Evolutionary conservation across 2,329 filamentous ascomycete genomes (phyloP).

Genomic region (Pseudomassariella vexata): DNA sequence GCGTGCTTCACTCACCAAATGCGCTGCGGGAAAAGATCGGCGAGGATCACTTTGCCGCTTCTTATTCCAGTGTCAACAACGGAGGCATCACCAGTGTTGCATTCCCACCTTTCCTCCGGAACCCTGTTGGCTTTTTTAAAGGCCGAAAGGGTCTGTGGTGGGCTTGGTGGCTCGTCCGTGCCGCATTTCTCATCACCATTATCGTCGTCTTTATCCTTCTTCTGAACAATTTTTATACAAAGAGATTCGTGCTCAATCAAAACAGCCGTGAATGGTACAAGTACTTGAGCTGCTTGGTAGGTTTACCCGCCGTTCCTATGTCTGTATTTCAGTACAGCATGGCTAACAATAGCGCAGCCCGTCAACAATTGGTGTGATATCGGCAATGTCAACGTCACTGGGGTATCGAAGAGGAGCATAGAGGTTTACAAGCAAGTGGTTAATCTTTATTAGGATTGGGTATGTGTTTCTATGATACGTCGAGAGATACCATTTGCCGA

Average conservation of each 20-base stretch:
- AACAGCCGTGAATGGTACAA: slow-evolving; percentile 87
- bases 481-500: no score
- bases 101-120: slow-evolving; percentile 51
- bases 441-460: no score
- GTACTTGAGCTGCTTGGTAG: slow-evolving; percentile 86
- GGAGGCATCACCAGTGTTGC: slow-evolving; percentile 34
- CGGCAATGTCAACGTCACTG: slow-evolving; percentile 18
- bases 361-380: slow-evolving; percentile 27
- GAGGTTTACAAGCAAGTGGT: no score
- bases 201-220: slow-evolving; percentile 82
- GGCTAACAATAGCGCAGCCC: slow-evolving; percentile 13
- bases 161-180: slow-evolving; percentile 91
- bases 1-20: slow-evolving; percentile 82
- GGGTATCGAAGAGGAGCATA: no score
- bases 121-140: slow-evolving; percentile 77
- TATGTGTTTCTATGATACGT: no score
- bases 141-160: slow-evolving; percentile 92
- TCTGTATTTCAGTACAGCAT: background rate
- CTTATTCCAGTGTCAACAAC: slow-evolving; percentile 63
- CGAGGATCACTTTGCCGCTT: slow-evolving; percentile 41
- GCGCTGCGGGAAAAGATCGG: slow-evolving; percentile 70
- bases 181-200: slow-evolving; percentile 70
- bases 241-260: no score
- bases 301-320: slow-evolving; percentile 30
- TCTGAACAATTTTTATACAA: slow-evolving; percentile 90